Evolutionary conservation across 2,329 filamentous ascomycete genomes (phyloP).

Genomic region (Colletotrichum tanaceti): DNA sequence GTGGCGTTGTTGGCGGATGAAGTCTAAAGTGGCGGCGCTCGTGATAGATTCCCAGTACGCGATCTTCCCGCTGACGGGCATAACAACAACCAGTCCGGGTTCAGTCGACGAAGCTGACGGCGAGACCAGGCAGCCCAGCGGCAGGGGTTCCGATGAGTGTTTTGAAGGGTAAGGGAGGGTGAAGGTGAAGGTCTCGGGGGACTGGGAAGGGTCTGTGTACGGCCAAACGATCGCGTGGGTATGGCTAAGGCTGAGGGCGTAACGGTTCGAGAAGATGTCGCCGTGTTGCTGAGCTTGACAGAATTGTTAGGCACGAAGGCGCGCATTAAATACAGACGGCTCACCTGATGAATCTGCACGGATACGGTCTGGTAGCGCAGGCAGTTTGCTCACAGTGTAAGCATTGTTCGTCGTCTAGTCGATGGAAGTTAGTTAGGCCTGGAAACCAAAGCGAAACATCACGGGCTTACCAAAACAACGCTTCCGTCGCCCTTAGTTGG

Average conservation of each 20-base stretch:
- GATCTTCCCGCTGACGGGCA: slow-evolving; percentile 85
- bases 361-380: slow-evolving; percentile 82
- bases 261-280: slow-evolving; percentile 73
- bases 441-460: slow-evolving; percentile 18
- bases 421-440: slow-evolving; percentile 36
- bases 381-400: slow-evolving; percentile 87
- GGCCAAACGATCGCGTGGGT: slow-evolving; percentile 91
- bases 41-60: slow-evolving; percentile 97
- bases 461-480: slow-evolving; percentile 70
- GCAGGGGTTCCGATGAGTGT: slow-evolving; percentile 75
- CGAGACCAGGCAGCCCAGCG: slow-evolving; percentile 84
- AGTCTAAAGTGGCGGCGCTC: slow-evolving; percentile 83
- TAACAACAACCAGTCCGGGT: slow-evolving; percentile 86
- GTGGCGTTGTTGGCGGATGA: slow-evolving; percentile 83
- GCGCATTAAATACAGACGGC: slow-evolving; percentile 46
- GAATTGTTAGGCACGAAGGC: slow-evolving; percentile 43
- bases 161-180: slow-evolving; percentile 79
- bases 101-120: slow-evolving; percentile 82
- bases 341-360: slow-evolving; percentile 74
- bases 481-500: slow-evolving; percentile 75
- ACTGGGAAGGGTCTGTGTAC: slow-evolving; percentile 76
- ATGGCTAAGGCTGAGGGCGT: slow-evolving; percentile 83
- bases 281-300: slow-evolving; percentile 71
- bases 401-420: slow-evolving; percentile 82
- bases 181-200: slow-evolving; percentile 83